Base-by-base conservation (phyloP, 352 stramenopile species). In the Pythium plurisporium region DNA sequence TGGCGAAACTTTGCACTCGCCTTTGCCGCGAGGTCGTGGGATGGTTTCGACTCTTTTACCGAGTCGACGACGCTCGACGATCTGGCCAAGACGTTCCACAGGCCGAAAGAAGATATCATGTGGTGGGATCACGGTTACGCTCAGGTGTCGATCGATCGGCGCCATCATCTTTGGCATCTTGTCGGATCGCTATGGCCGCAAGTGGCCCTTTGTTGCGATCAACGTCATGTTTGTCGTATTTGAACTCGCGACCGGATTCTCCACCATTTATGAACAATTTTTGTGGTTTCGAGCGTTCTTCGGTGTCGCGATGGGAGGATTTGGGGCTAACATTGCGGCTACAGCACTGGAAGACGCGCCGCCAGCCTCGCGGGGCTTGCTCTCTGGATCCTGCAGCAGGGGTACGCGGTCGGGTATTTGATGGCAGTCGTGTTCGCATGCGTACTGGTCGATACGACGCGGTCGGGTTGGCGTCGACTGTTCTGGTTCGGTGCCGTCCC, bases 21-120 rank as follows among this genome's bases (percentile, higher is more conserved):
- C 1, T 80, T 80, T 50, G 19, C 59, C 11, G 71, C 68, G 15
- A 77, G 71, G 68, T 66, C 58, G n/a, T 80, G 68, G 71, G 71
- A 80, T 40, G 69, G 62, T 5, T 80, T 80, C 29, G 71, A 80
- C 53, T 80, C n/a, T 80, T 80, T 80, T 63, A 77, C 71, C 9
- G 71, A 77, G 27, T 75, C 71, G 0, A 64, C 77, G 58, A 80
- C 71, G 1, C 62, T 80, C 38, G 59, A 67, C 19, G 65, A 80
- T 17, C 65, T 80, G 17, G 65, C 69, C 8, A 64, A 75, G 51
- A 61, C 73, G 31, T 80, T 80, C 41, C 65, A 36, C 36, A 69
- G 68, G 52, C 67, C 11, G 29, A 74, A 72, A 22, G 64, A 59
- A 9, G 68, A 80, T 51, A 74, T 80, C 49, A 80, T 69, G 33